A percentile compares a stretch with the other conserved stretches of the same genome.
phyloP scores from a whole-genome alignment of 2,329 filamentous ascomycete genomes.

The Pseudonectria foliicola region DNA sequence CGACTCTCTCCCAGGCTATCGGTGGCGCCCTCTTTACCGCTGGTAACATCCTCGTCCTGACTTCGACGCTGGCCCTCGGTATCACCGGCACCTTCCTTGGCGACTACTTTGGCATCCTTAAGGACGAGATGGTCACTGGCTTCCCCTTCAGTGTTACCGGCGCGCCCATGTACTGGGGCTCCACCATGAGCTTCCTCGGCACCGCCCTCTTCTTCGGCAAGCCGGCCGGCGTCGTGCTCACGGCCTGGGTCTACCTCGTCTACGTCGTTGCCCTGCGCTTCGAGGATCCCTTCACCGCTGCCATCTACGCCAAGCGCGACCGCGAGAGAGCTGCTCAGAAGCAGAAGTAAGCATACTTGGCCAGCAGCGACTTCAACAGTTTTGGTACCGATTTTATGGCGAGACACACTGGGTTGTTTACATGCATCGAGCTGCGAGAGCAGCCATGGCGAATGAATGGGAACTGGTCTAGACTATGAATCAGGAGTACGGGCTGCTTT shows the following conservation, averaged over 20 bases:
- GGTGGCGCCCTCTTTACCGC: slow-evolving; percentile 64
- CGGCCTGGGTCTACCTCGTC: slow-evolving; percentile 64
- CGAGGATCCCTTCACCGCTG: slow-evolving; percentile 91
- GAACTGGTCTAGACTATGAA: too few relatives aligned
- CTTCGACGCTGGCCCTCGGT: slow-evolving; percentile 85
- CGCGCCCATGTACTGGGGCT: slow-evolving; percentile 95
- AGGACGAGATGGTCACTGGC: slow-evolving; percentile 88
- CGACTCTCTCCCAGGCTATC: slow-evolving; percentile 49
- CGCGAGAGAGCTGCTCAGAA: slow-evolving; percentile 50
- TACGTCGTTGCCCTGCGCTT: slow-evolving; percentile 77
- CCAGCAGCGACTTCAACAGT: too few relatives aligned
- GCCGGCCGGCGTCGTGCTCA: slow-evolving; percentile 76
- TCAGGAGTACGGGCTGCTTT: too few relatives aligned
- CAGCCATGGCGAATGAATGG: too few relatives aligned
- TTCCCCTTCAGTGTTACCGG: slow-evolving; percentile 92
- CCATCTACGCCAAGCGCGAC: slow-evolving; percentile 86
- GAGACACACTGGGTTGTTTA: too few relatives aligned
- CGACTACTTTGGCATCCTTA: slow-evolving; percentile 97
- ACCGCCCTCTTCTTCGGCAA: slow-evolving; percentile 79
- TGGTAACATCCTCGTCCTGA: slow-evolving; percentile 80
- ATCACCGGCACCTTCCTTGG: slow-evolving; percentile 94
- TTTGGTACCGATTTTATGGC: too few relatives aligned
- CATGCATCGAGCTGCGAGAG: too few relatives aligned
- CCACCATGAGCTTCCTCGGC: slow-evolving; percentile 85
- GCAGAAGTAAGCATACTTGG: slow-evolving; percentile 32